Conservation (phyloP, 257 asterid genomes). For the Przewalskia tangutica region DNA sequence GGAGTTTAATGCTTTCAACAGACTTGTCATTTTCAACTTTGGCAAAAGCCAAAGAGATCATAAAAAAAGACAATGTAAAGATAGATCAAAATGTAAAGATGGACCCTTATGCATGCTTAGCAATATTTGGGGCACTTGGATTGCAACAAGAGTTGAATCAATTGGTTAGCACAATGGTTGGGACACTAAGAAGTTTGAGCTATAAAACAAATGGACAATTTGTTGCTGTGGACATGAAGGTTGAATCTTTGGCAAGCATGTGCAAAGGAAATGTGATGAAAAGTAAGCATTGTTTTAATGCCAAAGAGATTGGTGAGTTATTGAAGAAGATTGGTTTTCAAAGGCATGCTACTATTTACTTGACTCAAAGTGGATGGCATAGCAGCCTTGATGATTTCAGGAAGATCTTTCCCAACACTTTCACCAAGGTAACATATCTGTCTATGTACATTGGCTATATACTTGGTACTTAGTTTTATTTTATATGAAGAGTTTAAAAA, state of each 20-base stretch:
- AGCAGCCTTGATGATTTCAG: constrained; percentile 33
- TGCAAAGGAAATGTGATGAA: constrained; percentile 8
- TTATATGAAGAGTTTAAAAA: background rate
- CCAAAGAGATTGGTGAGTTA: constrained; percentile 30
- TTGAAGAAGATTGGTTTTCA: constrained; percentile 35
- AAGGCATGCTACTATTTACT: constrained; percentile 32
- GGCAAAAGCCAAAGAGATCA: background rate
- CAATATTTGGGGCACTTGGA: constrained; percentile 39
- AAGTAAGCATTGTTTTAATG: constrained; percentile 16
- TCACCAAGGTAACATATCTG: constrained; percentile 39
- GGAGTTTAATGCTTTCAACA: constrained; percentile 27
- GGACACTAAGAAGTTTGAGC: constrained; percentile 37
- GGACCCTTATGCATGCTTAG: constrained; percentile 23
- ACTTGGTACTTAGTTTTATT: background rate
- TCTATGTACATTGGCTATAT: background rate
- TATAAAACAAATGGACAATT: constrained; percentile 30
- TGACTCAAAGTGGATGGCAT: constrained; percentile 52
- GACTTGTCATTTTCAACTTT: constrained; percentile 15
- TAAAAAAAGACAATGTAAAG: background rate
- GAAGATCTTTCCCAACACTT: constrained; percentile 44
- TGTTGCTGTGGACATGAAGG: constrained; percentile 42
- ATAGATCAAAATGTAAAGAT: background rate
- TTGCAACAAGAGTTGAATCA: constrained; percentile 26
- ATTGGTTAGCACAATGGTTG: constrained; percentile 35
- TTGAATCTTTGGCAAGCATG: constrained; percentile 13